Evolutionary conservation across 2,329 filamentous ascomycete genomes (phyloP), one percentile per base, ranked within the genome.

Genomic region (Lasiodiplodia sp.): DNA sequence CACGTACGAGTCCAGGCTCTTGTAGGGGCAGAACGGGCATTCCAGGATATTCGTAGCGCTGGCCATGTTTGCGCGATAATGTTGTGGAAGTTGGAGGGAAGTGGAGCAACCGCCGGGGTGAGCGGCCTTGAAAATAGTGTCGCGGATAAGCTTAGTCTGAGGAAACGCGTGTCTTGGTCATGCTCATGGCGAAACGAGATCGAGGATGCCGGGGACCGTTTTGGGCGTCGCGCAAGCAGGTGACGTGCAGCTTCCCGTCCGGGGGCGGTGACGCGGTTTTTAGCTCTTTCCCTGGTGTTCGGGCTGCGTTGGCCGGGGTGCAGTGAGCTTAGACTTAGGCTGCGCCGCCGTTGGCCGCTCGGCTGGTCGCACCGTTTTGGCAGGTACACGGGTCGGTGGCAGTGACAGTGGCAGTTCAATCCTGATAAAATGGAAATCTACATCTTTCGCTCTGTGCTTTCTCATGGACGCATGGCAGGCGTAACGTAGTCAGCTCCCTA

Each of bases 1-100:
- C 12, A 77, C 65, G 68, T 81, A 80, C 21, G 68, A 58, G 37
- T 62, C 62, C 44, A 18, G 40, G 40, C 16, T 16, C 11, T 44
- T 37, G 49, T 40, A 69, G 34, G 14, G 14, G 37, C 68, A 69
- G 53, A 69, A 66, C 3, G 68, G 68, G 37, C 68, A 69, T 10
- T 60, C 37, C 31, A 69, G 40, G 12, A 52, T 6, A 6, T 56
- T 57, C n/a, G 55, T 2, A 18, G 55, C 8, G 44, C n/a, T 25
- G 21, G 62, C 68, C 68, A 69, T 69, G 40, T n/a, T 55, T 16
- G 55, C 55, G 60, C 23, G 10, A 40, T 8, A n/a, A 31, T 37
- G 25, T 37, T 47, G 64, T 12, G 4, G 44, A 38, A 21, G 40
- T 28, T 18, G 23, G 55, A 51, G 12, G 31, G 25, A 18, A 23